Evolutionary conservation across 306 rosid genomes (phyloP).

Genomic region (Trichosanthes truncata): DNA sequence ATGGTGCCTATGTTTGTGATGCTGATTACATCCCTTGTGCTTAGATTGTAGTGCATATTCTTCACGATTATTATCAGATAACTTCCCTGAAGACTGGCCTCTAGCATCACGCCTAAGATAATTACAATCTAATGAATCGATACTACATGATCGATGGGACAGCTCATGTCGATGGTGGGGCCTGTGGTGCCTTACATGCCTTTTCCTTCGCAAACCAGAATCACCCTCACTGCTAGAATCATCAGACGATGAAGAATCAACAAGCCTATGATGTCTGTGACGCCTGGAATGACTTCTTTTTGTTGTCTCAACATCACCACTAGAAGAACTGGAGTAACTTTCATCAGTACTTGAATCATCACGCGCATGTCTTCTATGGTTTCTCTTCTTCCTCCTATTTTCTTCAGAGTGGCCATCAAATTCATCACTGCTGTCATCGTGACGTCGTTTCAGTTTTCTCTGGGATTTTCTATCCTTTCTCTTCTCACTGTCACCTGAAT

Average conservation of each 20-base stretch:
- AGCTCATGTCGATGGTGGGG: slow-evolving; percentile 24
- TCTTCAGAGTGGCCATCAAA: slow-evolving; percentile 35
- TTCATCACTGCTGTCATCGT: slow-evolving; percentile 41
- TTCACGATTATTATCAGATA: slow-evolving; percentile 42
- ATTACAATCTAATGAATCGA: slow-evolving; percentile 48
- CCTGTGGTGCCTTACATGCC: slow-evolving; percentile 34
- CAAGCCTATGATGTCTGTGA: slow-evolving; percentile 33
- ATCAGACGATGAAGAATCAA: slow-evolving; percentile 26
- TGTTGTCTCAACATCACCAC: slow-evolving; percentile 24
- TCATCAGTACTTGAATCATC: slow-evolving; percentile 38
- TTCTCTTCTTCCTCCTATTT: slow-evolving; percentile 54
- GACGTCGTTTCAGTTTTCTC: slow-evolving; percentile 38
- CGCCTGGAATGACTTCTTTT: slow-evolving; percentile 40
- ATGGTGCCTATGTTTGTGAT: slow-evolving; percentile 21
- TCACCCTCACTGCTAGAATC: slow-evolving; percentile 29
- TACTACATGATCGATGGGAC: slow-evolving; percentile 25
- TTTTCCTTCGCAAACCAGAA: slow-evolving; percentile 22
- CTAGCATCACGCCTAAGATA: slow-evolving; percentile 6
- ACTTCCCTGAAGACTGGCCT: slow-evolving; percentile 38
- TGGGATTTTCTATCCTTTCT: slow-evolving; percentile 51
- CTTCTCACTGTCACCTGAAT: slow-evolving; percentile 45
- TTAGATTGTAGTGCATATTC: slow-evolving; percentile 22
- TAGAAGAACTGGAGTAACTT: slow-evolving; percentile 33
- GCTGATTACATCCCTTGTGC: slow-evolving; percentile 31
- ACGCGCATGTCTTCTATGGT: slow-evolving; percentile 33